Conservation (phyloP, 331 rosid species). For the Pyracantha coccinea region DNA sequence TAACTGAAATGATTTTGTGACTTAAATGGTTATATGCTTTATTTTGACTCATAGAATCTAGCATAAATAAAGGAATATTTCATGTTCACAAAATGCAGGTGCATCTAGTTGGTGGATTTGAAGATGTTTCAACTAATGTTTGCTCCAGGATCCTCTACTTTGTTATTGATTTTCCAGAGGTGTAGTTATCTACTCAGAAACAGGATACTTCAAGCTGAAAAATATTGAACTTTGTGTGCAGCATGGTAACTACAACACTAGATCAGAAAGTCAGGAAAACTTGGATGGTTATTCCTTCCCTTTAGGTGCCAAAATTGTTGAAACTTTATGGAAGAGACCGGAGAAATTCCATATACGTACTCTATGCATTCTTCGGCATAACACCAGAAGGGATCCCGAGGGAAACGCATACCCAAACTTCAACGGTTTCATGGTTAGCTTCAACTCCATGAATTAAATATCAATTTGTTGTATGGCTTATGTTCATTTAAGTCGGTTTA, state of each 20-base stretch:
- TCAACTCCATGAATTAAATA: conserved; percentile 13
- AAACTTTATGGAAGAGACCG: conserved; percentile 40
- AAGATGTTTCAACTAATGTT: conserved; percentile 61
- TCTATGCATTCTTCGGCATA: conserved; percentile 69
- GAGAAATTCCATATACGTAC: conserved; percentile 74
- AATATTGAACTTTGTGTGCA: conserved; percentile 57
- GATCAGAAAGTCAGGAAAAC: conserved; percentile 21
- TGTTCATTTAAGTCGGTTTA: conserved; percentile 3
- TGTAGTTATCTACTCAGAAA: conserved; percentile 23
- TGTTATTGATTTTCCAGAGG: conserved; percentile 29
- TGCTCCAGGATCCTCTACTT: conserved; percentile 38
- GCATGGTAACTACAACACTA: conserved; percentile 31
- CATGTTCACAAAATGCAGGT: conserved; percentile 45
- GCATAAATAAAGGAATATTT: conserved; percentile 4
- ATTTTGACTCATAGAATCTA: background rate
- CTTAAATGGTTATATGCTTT: background rate
- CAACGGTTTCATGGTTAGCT: conserved; percentile 66
- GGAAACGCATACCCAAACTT: conserved; percentile 53
- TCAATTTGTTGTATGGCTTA: conserved; percentile 2
- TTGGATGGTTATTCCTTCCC: conserved; percentile 64
- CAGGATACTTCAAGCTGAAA: conserved; percentile 34
- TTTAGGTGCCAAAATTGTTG: conserved; percentile 53
- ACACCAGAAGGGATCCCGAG: conserved; percentile 54
- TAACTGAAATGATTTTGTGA: background rate
- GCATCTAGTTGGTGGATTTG: conserved; percentile 78